phyloP scores from a whole-genome alignment of 768 basidiomycete species.

The Albatrellus ellisii region DNA sequence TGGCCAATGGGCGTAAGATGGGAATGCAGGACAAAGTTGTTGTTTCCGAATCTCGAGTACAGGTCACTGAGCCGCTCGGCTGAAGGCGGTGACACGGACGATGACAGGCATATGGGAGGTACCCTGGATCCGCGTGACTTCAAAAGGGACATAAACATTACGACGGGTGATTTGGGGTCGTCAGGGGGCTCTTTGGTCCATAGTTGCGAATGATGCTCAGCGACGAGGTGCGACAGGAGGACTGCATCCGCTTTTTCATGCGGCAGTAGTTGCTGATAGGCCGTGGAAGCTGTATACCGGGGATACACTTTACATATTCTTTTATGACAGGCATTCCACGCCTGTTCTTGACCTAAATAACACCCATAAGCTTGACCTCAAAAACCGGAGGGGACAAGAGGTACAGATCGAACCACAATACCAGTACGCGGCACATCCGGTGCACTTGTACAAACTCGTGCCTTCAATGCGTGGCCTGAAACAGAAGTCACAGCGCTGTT shows the following conservation, averaged over 20 bases:
- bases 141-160: conserved; percentile 17
- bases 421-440: conserved; percentile 57
- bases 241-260: conserved; percentile 50
- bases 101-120: too few species aligned
- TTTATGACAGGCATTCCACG: conserved; percentile 58
- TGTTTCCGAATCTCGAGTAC: conserved; percentile 60
- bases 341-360: conserved; percentile 44
- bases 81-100: conserved; percentile 16
- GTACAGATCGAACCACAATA: conserved; percentile 60
- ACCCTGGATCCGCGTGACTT: too few species aligned
- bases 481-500: conserved; percentile 54
- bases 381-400: conserved; percentile 12
- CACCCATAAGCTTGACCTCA: conserved; percentile 4
- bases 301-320: conserved; percentile 52
- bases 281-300: conserved; percentile 29
- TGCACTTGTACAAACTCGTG: conserved; percentile 37
- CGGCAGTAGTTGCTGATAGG: conserved; percentile 33
- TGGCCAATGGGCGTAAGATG: conserved; percentile 59
- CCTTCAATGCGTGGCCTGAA: conserved; percentile 23
- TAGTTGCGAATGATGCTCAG: conserved; percentile 25
- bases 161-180: background rate
- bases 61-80: conserved; percentile 18
- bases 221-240: conserved; percentile 50
- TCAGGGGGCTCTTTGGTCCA: conserved; percentile 9
- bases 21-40: conserved; percentile 69